A percentile compares a stretch with the other conserved stretches of the same genome.
These are phyloP conservation scores for Picea sitchensis DNA, from an alignment of 75 land plant species.

Conservation along the genomic window DNA sequence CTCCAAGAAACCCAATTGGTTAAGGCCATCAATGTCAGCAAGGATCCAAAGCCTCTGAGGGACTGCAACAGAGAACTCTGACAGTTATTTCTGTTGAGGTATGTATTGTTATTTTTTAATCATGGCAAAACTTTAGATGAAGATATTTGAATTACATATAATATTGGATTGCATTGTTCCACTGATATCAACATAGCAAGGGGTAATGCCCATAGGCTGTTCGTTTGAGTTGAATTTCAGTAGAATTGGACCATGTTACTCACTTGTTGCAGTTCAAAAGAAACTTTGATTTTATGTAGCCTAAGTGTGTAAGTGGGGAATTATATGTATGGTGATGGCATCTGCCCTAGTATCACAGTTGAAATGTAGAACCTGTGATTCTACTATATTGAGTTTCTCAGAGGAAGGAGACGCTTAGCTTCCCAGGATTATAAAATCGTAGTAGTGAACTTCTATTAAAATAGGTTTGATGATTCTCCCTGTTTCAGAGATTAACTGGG, in stretches of 20 bases:
- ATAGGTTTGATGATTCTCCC: neutral
- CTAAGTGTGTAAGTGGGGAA: neutral
- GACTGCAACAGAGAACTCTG: neutral
- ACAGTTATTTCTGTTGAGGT: neutral
- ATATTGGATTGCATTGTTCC: neutral
- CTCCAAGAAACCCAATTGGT: neutral
- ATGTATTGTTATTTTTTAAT: no score
- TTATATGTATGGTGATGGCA: neutral
- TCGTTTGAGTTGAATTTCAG: neutral
- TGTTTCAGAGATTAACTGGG: neutral
- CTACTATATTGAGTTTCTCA: neutral
- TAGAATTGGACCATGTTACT: neutral
- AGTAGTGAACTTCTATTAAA: neutral
- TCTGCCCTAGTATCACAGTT: neutral
- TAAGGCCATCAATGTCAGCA: neutral
- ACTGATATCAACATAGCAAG: no score
- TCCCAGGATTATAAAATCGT: neutral
- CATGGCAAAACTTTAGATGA: no score
- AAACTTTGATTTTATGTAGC: neutral
- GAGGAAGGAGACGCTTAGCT: neutral
- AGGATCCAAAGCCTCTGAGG: conserved; percentile 2
- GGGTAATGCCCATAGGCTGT: neutral
- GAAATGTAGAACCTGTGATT: neutral
- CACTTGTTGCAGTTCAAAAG: neutral
- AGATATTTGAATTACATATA: no score